Percentiles rank a stretch among this genome's conserved stretches.
phyloP scores from a whole-genome alignment of 805 yeast species.

The Wickerhamiella sorbophila region DNA sequence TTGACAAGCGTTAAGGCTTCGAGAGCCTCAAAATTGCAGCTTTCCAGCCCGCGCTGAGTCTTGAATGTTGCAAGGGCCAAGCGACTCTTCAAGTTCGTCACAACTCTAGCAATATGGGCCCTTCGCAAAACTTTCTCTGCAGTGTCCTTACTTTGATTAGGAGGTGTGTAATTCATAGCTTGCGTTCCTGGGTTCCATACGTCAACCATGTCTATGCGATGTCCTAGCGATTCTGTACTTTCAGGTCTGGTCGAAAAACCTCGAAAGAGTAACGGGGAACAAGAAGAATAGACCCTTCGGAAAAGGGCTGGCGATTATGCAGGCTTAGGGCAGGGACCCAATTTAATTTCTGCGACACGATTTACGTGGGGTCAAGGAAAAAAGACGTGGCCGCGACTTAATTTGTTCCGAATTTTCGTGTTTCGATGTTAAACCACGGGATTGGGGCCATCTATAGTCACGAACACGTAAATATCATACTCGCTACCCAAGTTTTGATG shows the following conservation, averaged over 20 bases:
- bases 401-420: too few relatives aligned
- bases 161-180: not conserved
- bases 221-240: too few relatives aligned
- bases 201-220: not conserved
- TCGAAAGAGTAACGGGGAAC: not conserved
- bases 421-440: too few relatives aligned
- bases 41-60: constrained; percentile 29
- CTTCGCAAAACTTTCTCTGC: constrained; percentile 28
- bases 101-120: constrained; percentile 30
- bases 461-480: too few relatives aligned
- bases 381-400: too few relatives aligned
- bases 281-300: not conserved
- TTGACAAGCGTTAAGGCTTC: constrained; percentile 20
- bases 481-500: too few relatives aligned
- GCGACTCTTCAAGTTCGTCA: constrained; percentile 29
- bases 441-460: too few relatives aligned
- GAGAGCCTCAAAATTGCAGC: constrained; percentile 24
- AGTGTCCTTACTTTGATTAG: constrained; percentile 10
- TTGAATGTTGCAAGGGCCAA: constrained; percentile 30
- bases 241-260: too few relatives aligned
- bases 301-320: not conserved
- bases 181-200: not conserved
- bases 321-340: not conserved
- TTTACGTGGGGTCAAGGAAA: too few relatives aligned
- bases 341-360: not conserved